These are phyloP conservation scores for Eucalyptus cladocalyx DNA, from an alignment of 345 rosid genomes.

Conservation along the genomic window DNA sequence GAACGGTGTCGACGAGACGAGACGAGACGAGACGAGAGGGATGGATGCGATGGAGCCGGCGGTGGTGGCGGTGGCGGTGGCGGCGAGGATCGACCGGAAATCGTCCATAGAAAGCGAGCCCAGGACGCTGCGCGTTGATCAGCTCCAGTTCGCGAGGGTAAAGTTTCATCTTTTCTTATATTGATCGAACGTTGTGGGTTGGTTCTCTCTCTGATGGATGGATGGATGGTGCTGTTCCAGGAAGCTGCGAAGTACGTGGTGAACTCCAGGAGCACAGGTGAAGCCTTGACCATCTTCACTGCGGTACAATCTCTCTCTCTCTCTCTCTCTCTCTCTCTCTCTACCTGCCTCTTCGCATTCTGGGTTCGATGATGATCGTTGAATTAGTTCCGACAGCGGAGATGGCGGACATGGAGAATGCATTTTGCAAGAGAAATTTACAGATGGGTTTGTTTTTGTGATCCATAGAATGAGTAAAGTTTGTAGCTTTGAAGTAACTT, in stretches of 20 bases:
- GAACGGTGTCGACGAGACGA: too few relatives aligned
- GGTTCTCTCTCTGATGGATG: neutral
- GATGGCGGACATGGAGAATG: neutral
- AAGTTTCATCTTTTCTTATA: neutral
- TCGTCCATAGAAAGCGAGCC: slow-evolving; percentile 7
- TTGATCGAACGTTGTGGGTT: neutral
- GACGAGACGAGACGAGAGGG: neutral
- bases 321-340: neutral
- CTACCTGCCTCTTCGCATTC: neutral
- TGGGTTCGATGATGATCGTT: neutral
- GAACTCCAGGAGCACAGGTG: neutral
- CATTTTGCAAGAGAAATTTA: neutral
- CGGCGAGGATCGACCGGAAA: neutral
- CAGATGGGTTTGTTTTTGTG: neutral
- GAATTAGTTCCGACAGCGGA: neutral
- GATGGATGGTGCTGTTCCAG: neutral
- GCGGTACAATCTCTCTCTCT: neutral
- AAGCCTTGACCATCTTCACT: neutral
- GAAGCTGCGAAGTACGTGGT: neutral
- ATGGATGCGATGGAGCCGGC: neutral
- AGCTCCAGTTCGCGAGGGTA: slow-evolving; percentile 1
- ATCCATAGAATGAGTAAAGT: neutral
- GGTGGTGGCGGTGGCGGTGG: neutral
- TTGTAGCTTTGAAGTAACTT: neutral
- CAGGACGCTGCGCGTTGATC: neutral